Evolutionary conservation across 2,329 filamentous ascomycete genomes (phyloP).

Genomic region (Paraconiothyrium sp.): DNA sequence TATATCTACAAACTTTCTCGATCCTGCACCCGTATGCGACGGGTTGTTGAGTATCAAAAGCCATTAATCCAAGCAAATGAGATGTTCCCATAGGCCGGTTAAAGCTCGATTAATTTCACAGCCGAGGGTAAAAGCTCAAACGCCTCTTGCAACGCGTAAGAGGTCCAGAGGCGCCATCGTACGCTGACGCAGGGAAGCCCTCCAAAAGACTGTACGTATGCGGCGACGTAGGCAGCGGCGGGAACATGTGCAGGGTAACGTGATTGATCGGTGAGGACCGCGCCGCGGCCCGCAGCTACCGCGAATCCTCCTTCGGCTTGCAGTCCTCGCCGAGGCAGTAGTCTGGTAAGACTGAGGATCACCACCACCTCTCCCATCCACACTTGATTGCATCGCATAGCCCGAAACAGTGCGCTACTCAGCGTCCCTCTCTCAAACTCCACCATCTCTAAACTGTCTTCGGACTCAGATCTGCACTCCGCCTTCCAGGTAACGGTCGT

Average conservation of each 20-base stretch:
- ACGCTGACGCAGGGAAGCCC: neutral
- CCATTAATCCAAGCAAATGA: constrained; percentile 1
- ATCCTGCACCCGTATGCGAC: constrained; percentile 17
- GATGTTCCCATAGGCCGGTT: constrained; percentile 19
- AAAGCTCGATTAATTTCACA: constrained; percentile 22
- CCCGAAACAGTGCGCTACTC: neutral
- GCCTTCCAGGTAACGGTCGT: neutral
- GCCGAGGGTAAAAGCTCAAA: constrained; percentile 1
- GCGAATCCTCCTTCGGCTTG: neutral
- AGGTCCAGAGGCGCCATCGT: neutral
- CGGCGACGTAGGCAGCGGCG: neutral
- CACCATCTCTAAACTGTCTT: neutral
- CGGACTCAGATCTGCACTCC: too few relatives aligned
- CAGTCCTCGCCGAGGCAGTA: neutral
- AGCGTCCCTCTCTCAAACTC: neutral
- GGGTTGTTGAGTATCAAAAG: constrained; percentile 1
- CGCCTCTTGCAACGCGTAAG: neutral
- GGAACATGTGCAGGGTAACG: constrained; percentile 1
- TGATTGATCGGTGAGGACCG: constrained; percentile 16
- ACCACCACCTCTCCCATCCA: neutral
- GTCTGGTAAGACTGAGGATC: neutral
- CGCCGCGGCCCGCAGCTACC: constrained; percentile 4
- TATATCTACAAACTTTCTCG: constrained; percentile 22
- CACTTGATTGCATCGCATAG: neutral
- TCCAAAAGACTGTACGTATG: neutral